These are phyloP conservation scores for Clonostachys byssicola DNA, from an alignment of 2,329 filamentous ascomycete species.

Conservation along the genomic window DNA sequence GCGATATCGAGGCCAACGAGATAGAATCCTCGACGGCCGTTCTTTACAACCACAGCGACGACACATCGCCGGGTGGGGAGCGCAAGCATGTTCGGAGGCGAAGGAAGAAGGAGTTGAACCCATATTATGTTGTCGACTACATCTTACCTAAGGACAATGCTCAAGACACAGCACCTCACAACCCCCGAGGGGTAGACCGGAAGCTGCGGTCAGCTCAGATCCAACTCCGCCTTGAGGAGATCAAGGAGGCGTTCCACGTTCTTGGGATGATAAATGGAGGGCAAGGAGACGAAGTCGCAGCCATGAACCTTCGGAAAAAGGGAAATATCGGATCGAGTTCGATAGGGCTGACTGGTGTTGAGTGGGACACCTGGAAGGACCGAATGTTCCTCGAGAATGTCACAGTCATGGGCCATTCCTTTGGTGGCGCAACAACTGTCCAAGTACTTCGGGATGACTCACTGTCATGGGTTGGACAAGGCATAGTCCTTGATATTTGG, in stretches of 20 bases:
- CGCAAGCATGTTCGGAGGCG: slow-evolving; percentile 5
- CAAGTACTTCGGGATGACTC: slow-evolving; percentile 53
- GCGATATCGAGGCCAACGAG: slow-evolving; percentile 24
- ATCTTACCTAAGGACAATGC: slow-evolving; percentile 56
- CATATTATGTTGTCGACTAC: slow-evolving; percentile 52
- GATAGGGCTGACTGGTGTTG: slow-evolving; percentile 47
- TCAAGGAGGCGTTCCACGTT: slow-evolving; percentile 57
- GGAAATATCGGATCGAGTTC: slow-evolving; percentile 57
- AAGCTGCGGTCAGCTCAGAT: slow-evolving; percentile 59
- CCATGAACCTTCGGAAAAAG: slow-evolving; percentile 49
- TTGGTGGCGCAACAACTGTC: slow-evolving; percentile 60
- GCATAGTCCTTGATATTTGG: slow-evolving; percentile 65
- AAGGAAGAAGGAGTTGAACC: slow-evolving; percentile 17
- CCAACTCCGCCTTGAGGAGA: slow-evolving; percentile 57
- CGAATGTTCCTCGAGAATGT: slow-evolving; percentile 52
- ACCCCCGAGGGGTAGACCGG: slow-evolving; percentile 54
- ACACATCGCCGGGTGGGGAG: slow-evolving; percentile 21
- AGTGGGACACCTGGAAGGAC: slow-evolving; percentile 53
- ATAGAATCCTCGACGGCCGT: slow-evolving; percentile 19
- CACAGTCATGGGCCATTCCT: slow-evolving; percentile 62
- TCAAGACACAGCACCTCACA: slow-evolving; percentile 46
- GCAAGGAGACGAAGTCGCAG: slow-evolving; percentile 42
- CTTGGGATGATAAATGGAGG: slow-evolving; percentile 52
- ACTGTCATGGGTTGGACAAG: slow-evolving; percentile 54
- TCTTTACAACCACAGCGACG: slow-evolving; percentile 11